Base-by-base conservation (phyloP, 495 filamentous ascomycete species). In the Extremus antarcticus region DNA sequence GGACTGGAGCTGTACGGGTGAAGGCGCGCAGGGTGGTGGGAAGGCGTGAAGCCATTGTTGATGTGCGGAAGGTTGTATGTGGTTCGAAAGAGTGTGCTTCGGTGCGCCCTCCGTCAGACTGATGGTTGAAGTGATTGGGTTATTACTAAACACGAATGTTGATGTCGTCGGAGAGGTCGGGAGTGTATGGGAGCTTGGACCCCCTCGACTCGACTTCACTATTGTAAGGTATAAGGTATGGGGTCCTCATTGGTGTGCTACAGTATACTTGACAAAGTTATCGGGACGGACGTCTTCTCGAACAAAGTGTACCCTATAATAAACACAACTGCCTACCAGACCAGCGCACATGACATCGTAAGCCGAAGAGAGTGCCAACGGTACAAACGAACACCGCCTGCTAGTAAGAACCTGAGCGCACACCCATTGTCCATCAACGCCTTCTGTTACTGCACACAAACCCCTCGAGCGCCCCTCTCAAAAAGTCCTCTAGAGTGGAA, bases 31-130 rank as follows among this genome's bases (percentile, higher is more conserved):
- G 29, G 0, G 51, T 35, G 46, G 59, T 20, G 1, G 59, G 55
- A 2, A 61, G 9, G n/a, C 54, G 43, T 15, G 54, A 43, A 15
- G 59, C 59, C 55, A 57, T 61, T 2, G 25, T 57, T 16, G 43
- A 7, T 45, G 16, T 45, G 4, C 15, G 41, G 41, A n/a, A 17
- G 41, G 7, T n/a, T 45, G 15, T 7, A n/a, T 45, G 17, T 17
- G 41, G 4, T 17, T 45, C n/a, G n/a, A n/a, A n/a, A n/a, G 15
- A 7, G 4, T 17, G 16, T n/a, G 41, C 8, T 17, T 8, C 15
- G 41, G 4, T 45, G 41, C 17, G 41, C 8, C 4, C 41, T 45
- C 8, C 16, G 15, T 45, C n/a, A n/a, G n/a, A n/a, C n/a, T n/a
- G n/a, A n/a, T n/a, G n/a, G n/a, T n/a, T n/a, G 41, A 8, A 45